Conservation (phyloP, 2,329 filamentous ascomycete genomes). For the Diaporthe nobilis region DNA sequence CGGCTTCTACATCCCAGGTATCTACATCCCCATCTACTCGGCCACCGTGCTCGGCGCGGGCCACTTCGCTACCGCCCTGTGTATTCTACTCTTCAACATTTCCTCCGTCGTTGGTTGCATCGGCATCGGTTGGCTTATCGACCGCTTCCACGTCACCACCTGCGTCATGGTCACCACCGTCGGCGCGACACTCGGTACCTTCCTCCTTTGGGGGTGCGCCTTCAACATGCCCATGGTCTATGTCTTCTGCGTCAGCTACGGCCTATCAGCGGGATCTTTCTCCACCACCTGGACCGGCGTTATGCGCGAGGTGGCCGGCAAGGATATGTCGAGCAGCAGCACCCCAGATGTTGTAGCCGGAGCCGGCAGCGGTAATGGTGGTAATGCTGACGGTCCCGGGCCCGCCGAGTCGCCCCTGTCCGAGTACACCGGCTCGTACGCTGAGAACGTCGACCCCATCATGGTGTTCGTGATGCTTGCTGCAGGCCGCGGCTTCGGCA, state of each 20-base stretch:
- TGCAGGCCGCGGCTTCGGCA: conserved; percentile 73
- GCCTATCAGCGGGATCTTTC: conserved; percentile 76
- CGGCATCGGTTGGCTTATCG: conserved; percentile 69
- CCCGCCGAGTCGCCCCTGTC: conserved; percentile 26
- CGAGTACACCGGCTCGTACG: conserved; percentile 33
- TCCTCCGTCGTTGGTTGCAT: conserved; percentile 72
- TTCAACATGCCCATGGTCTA: conserved; percentile 67
- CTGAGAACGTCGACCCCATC: conserved; percentile 56
- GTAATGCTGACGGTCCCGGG: background rate
- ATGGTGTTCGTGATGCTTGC: conserved; percentile 72
- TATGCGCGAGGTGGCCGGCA: conserved; percentile 59
- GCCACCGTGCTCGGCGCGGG: conserved; percentile 60
- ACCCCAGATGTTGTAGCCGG: conserved; percentile 28
- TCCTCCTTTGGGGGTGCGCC: conserved; percentile 74
- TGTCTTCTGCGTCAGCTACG: conserved; percentile 73
- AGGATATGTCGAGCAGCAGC: conserved; percentile 33
- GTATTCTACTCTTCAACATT: conserved; percentile 71
- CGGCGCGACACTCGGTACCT: conserved; percentile 68
- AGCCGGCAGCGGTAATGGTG: conserved; percentile 6
- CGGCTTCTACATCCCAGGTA: conserved; percentile 75
- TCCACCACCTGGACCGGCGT: conserved; percentile 74
- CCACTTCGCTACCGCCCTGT: conserved; percentile 66
- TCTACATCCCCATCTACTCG: conserved; percentile 73
- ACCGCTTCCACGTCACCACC: conserved; percentile 66
- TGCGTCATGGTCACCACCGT: conserved; percentile 71